Conservation (phyloP, 768 basidiomycete genomes). For the Mycena belliarum region DNA sequence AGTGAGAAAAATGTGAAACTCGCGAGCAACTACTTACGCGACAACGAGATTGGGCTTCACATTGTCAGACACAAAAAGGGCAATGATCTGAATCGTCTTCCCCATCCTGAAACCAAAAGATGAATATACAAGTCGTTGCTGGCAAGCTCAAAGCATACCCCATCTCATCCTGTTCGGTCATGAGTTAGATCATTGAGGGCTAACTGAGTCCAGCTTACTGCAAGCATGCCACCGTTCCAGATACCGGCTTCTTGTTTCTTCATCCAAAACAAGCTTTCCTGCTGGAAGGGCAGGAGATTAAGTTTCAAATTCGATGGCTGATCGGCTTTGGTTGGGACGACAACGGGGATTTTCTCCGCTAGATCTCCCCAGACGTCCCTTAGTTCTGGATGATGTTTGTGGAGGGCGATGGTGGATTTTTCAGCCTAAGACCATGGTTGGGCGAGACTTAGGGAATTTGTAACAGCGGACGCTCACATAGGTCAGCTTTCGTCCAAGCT, state of each 20-base stretch:
- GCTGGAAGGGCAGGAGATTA: constrained; percentile 90
- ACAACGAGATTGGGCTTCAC: constrained; percentile 87
- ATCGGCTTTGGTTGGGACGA: constrained; percentile 66
- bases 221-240: constrained; percentile 92
- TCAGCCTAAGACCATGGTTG: constrained; percentile 55
- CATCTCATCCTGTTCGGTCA: constrained; percentile 73
- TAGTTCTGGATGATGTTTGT: constrained; percentile 78
- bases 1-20: constrained; percentile 31
- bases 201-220: constrained; percentile 49
- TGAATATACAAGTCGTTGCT: constrained; percentile 2
- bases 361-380: constrained; percentile 87
- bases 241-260: constrained; percentile 82
- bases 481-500: constrained; percentile 76
- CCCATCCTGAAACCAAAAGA: constrained; percentile 63
- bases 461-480: constrained; percentile 44
- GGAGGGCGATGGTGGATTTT: constrained; percentile 61
- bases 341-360: constrained; percentile 57
- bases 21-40: constrained; percentile 65
- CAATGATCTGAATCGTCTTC: constrained; percentile 96
- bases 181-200: not conserved
- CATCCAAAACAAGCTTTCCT: constrained; percentile 96
- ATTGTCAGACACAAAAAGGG: constrained; percentile 78
- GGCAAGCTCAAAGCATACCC: constrained; percentile 51
- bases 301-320: constrained; percentile 87
- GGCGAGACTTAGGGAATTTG: not conserved